A percentile compares a stretch with the other conserved stretches of the same genome.
Evolutionary conservation across 257 asterid genomes (phyloP).

Genomic region (Plantago major): DNA sequence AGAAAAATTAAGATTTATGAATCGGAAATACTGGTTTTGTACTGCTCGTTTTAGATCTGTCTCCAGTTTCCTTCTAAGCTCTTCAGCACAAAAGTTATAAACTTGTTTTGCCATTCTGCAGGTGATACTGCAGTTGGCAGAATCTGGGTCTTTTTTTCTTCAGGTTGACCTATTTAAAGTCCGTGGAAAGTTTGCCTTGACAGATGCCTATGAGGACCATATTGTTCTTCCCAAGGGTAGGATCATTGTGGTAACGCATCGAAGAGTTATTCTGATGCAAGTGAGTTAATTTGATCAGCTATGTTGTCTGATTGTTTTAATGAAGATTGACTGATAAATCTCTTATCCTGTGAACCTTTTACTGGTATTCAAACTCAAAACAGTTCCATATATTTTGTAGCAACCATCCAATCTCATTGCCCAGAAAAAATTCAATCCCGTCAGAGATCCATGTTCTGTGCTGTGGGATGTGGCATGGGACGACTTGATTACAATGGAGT

Average conservation of each 20-base stretch:
- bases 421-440: constrained; percentile 86
- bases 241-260: constrained; percentile 71
- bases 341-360: background rate
- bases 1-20: too few relatives aligned
- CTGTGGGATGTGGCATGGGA: constrained; percentile 91
- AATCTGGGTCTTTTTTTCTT: constrained; percentile 82
- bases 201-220: constrained; percentile 97
- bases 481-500: constrained; percentile 76
- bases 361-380: background rate
- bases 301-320: constrained; percentile 1
- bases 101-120: constrained; percentile 31
- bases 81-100: constrained; percentile 12
- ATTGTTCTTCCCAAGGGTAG: constrained; percentile 86
- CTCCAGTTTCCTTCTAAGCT: background rate
- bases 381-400: constrained; percentile 39
- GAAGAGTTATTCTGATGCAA: constrained; percentile 77
- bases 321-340: constrained; percentile 3
- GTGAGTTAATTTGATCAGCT: constrained; percentile 40
- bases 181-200: constrained; percentile 89
- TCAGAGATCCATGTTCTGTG: constrained; percentile 94
- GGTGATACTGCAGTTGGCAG: constrained; percentile 88
- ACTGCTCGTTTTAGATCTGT: background rate
- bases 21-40: too few relatives aligned
- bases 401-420: constrained; percentile 87
- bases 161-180: constrained; percentile 94